Evolutionary conservation across 306 rosid species (phyloP), one percentile per base, ranked within the genome.

Genomic region (Calophaca sinica): DNA sequence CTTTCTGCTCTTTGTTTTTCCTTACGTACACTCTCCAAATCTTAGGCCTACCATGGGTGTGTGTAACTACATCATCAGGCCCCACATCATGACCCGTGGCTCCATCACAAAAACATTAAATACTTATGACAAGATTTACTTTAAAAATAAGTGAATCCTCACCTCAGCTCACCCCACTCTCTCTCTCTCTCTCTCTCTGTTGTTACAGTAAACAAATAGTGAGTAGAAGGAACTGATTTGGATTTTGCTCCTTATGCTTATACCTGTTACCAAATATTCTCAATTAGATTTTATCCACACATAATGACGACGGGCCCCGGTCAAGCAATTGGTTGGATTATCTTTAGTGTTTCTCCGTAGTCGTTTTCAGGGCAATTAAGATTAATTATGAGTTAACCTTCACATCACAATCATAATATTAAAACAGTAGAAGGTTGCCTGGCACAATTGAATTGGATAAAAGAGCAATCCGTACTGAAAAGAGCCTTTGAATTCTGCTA

Each of bases 271-370:
- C 85, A 75, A 86, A 84, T 83, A 83, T 88, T 85, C 90, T 73
- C 65, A 58, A 59, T 31, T 78, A 61, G 36, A 55, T 68, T 13
- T 51, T 73, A 71, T 80, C 62, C 5, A 51, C 35, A 46, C 41
- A 62, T 72, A 20, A 54, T 33, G 36, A 33, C 36, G 26, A 33
- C 36, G 36, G 26, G 26, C 26, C 26, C 26, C 26, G 26, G 26
- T 20, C 26, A 84, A 89, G 44, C 75, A 83, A 83, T 87, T 83
- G n/a, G 84, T 79, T 87, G 88, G 86, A 60, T 83, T 91, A 84
- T 84, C 81, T 83, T 57, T 66, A 75, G 75, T 79, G 75, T 75
- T 74, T 70, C 82, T 62, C 54, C 26, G 26, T 20, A 20, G 26
- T 20, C 26, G 26, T 20, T 20, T 20, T 20, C 26, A 20, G 26